phyloP scores from a whole-genome alignment of 176 grass and related monocot genomes.

The Miscanthus lutarioriparius region DNA sequence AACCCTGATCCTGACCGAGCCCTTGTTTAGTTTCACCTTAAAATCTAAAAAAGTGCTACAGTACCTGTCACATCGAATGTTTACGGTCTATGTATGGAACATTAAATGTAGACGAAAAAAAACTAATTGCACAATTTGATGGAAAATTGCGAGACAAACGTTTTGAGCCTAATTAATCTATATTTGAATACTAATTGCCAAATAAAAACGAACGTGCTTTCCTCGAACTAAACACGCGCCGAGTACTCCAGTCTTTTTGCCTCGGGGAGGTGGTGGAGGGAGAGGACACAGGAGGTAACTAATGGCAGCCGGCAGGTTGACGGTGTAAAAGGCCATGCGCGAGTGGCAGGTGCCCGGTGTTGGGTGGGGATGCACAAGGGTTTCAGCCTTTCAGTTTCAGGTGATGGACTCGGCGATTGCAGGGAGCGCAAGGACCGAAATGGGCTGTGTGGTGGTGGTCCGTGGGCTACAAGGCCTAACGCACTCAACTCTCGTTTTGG shows the following conservation, averaged over 20 bases:
- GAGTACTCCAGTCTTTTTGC: not conserved
- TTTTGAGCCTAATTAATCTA: no score
- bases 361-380: not conserved
- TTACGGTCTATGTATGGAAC: no score
- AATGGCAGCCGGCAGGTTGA: not conserved
- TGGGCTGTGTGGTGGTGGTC: not conserved
- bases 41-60: no score
- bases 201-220: no score
- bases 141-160: no score
- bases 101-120: no score
- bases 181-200: no score
- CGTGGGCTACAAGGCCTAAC: not conserved
- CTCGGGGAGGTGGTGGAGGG: slow-evolving; percentile 14
- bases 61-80: no score
- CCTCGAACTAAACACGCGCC: no score
- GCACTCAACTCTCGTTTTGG: not conserved
- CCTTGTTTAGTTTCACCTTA: no score
- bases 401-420: not conserved
- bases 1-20: not conserved
- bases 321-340: not conserved
- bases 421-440: not conserved
- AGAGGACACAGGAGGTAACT: not conserved
- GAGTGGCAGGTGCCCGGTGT: not conserved
- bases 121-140: no score
- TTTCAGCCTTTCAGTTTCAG: not conserved